phyloP scores from a whole-genome alignment of 1,284 basidiomycete genomes.

The Porogramme epimiltina region DNA sequence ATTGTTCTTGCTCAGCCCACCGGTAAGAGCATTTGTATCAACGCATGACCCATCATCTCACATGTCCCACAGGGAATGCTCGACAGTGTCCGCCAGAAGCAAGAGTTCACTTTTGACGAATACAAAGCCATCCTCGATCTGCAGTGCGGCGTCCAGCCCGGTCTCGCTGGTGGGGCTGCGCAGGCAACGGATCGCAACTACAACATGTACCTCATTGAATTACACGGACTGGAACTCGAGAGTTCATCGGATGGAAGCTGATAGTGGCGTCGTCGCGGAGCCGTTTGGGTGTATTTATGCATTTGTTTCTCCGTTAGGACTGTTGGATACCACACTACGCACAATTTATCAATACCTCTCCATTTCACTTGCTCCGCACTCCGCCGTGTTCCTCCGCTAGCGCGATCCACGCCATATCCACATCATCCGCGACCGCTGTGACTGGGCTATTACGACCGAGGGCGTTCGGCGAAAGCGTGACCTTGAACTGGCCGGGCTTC shows the following conservation, averaged over 20 bases:
- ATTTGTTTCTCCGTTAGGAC: constrained; percentile 18
- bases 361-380: background rate
- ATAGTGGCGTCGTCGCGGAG: constrained; percentile 1
- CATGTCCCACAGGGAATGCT: constrained; percentile 64
- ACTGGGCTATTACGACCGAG: constrained; percentile 9
- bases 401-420: constrained; percentile 39
- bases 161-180: constrained; percentile 46
- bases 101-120: constrained; percentile 83
- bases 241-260: constrained; percentile 35
- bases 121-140: constrained; percentile 89
- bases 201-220: constrained; percentile 79
- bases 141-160: constrained; percentile 80
- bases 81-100: constrained; percentile 62
- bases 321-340: constrained; percentile 16
- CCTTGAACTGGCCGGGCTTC: constrained; percentile 5
- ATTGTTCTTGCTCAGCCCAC: constrained; percentile 73
- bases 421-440: constrained; percentile 28
- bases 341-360: background rate
- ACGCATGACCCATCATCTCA: background rate
- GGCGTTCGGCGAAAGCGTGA: constrained; percentile 35
- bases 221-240: constrained; percentile 78
- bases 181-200: constrained; percentile 70
- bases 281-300: constrained; percentile 23
- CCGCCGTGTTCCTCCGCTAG: constrained; percentile 17
- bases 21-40: constrained; percentile 48